phyloP scores from a whole-genome alignment of 257 asterid species.

The Solanum commersonii region DNA sequence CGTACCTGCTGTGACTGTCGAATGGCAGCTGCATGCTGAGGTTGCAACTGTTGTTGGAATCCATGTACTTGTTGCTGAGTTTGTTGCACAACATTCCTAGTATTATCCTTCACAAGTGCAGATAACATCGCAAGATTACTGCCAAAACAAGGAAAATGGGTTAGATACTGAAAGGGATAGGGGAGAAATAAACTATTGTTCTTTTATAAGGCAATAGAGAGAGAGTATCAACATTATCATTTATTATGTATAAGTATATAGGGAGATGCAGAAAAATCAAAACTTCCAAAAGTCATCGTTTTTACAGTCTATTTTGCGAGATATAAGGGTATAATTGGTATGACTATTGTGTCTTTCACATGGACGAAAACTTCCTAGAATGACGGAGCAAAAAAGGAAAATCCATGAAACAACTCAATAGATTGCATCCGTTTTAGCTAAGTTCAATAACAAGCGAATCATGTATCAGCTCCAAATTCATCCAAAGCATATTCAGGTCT shows the following conservation, averaged over 20 bases:
- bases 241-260: neutral
- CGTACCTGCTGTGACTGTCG: conserved; percentile 62
- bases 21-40: conserved; percentile 52
- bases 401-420: neutral
- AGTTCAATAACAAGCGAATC: neutral
- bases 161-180: neutral
- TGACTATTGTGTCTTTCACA: neutral
- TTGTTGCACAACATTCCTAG: conserved; percentile 50
- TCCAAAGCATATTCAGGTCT: neutral
- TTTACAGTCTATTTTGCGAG: neutral
- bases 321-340: neutral
- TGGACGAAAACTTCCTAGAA: neutral
- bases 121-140: conserved; percentile 63
- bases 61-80: conserved; percentile 55
- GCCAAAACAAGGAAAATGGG: conserved; percentile 17
- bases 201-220: neutral
- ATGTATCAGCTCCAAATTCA: neutral
- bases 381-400: neutral
- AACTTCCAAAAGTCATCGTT: neutral
- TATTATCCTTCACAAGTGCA: conserved; percentile 76
- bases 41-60: conserved; percentile 57
- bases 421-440: neutral
- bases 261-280: neutral
- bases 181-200: neutral
- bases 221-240: neutral